phyloP scores from a whole-genome alignment of 768 basidiomycete species.

The Omphalotus guepiniiformis region DNA sequence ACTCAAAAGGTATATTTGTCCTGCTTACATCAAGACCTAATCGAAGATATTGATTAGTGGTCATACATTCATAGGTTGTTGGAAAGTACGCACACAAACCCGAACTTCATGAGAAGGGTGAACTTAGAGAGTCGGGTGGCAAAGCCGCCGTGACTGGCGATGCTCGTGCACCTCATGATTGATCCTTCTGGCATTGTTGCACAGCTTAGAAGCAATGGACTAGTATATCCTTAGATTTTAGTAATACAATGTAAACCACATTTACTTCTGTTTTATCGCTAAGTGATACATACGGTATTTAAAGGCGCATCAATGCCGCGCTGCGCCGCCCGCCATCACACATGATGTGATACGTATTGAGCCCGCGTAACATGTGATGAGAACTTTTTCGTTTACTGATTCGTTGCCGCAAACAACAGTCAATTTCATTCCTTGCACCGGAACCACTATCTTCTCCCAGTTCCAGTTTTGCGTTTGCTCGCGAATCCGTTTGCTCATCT shows the following conservation, averaged over 20 bases:
- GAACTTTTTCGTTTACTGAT: constrained; percentile 7
- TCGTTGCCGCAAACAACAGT: constrained; percentile 6
- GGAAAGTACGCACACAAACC: constrained; percentile 46
- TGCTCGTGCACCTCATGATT: constrained; percentile 41
- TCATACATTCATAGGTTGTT: constrained; percentile 32
- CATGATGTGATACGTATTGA: too few relatives aligned
- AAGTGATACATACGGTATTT: too few relatives aligned
- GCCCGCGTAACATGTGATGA: constrained; percentile 10
- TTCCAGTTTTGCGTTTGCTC: neutral
- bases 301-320: too few relatives aligned
- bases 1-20: constrained; percentile 42
- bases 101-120: constrained; percentile 53
- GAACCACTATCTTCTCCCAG: constrained; percentile 2
- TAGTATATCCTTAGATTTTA: too few relatives aligned
- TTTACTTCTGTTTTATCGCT: too few relatives aligned
- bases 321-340: too few relatives aligned
- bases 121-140: constrained; percentile 49
- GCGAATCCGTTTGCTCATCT: neutral
- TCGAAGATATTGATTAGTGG: neutral
- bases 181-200: too few relatives aligned
- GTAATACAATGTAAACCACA: too few relatives aligned
- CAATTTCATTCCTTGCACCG: constrained; percentile 4
- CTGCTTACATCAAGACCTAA: neutral
- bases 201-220: too few relatives aligned
- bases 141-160: constrained; percentile 39